Evolutionary conservation across 345 rosid species (phyloP).

Genomic region (Pistacia vera): DNA sequence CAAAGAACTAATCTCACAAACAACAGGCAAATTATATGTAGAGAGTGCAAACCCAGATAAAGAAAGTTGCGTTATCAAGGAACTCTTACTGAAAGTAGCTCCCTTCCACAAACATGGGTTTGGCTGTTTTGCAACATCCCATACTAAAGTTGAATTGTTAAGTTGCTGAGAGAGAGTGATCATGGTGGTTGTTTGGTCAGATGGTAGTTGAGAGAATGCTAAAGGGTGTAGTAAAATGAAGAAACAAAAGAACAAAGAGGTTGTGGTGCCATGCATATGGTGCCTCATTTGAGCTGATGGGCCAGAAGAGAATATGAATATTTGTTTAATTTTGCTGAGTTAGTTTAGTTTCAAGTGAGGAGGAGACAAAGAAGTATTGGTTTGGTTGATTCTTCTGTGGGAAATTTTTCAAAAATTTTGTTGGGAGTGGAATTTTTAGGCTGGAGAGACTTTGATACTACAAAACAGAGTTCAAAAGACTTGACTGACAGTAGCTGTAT

Average conservation of each 20-base stretch:
- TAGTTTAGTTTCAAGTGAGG: too few species aligned
- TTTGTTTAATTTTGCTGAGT: too few species aligned
- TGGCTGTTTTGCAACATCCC: too few species aligned
- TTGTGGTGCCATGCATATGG: too few species aligned
- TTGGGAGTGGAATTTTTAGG: too few species aligned
- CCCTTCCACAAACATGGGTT: slow-evolving; percentile 68
- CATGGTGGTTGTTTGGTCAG: slow-evolving; percentile 46
- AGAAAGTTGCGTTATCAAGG: slow-evolving; percentile 36
- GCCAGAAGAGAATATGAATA: too few species aligned
- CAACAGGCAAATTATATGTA: slow-evolving; percentile 34
- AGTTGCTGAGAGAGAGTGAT: slow-evolving; percentile 33
- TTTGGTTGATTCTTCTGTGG: too few species aligned
- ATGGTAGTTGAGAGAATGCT: slow-evolving; percentile 34
- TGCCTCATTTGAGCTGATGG: too few species aligned
- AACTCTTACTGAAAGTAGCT: slow-evolving; percentile 45
- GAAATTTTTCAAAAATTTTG: too few species aligned
- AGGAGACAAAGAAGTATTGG: background rate
- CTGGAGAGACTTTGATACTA: too few species aligned
- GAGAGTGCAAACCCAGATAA: slow-evolving; percentile 43
- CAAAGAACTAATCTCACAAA: slow-evolving; percentile 63
- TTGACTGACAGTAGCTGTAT: too few species aligned
- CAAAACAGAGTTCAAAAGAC: too few species aligned
- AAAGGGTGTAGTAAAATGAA: slow-evolving; percentile 24
- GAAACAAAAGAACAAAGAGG: slow-evolving; percentile 17
- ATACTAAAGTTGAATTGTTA: slow-evolving; percentile 21